Evolutionary conservation across 805 yeast genomes (phyloP).

Genomic region (Candida endomychidarum): DNA sequence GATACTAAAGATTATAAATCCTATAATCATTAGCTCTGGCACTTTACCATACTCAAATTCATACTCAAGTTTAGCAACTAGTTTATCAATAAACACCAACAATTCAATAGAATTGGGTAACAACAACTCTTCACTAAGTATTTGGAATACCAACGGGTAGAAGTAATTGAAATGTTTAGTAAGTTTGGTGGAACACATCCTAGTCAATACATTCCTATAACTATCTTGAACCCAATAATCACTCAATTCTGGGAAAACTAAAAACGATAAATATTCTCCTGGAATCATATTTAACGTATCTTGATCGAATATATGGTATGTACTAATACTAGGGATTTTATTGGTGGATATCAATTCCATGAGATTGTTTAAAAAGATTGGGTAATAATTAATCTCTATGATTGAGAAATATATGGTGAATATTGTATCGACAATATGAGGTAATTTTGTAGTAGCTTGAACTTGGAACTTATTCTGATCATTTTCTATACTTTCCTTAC

Average conservation of each 20-base stretch:
- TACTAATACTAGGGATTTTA: constrained; percentile 49
- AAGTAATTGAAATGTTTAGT: constrained; percentile 21
- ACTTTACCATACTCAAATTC: constrained; percentile 11
- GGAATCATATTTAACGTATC: constrained; percentile 38
- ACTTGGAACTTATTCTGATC: constrained; percentile 9
- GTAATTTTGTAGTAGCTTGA: constrained; percentile 17
- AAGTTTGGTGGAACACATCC: not conserved
- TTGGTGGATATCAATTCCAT: constrained; percentile 41
- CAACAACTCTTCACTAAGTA: constrained; percentile 43
- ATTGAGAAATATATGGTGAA: constrained; percentile 52
- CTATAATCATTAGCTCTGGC: constrained; percentile 40
- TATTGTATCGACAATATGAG: constrained; percentile 29
- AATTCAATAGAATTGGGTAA: constrained; percentile 51
- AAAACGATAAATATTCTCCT: not conserved
- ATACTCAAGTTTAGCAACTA: constrained; percentile 16
- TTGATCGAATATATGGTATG: constrained; percentile 41
- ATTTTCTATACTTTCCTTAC: constrained; percentile 8
- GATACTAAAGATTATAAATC: constrained; percentile 30
- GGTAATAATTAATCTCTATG: constrained; percentile 44
- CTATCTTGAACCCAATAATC: constrained; percentile 2
- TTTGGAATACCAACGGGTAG: constrained; percentile 39
- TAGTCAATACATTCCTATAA: not conserved
- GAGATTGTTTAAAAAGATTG: constrained; percentile 52
- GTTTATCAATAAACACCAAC: constrained; percentile 30
- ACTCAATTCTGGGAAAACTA: constrained; percentile 4